phyloP scores from a whole-genome alignment of 2,329 filamentous ascomycete genomes.

The Paecilomyces niveus region DNA sequence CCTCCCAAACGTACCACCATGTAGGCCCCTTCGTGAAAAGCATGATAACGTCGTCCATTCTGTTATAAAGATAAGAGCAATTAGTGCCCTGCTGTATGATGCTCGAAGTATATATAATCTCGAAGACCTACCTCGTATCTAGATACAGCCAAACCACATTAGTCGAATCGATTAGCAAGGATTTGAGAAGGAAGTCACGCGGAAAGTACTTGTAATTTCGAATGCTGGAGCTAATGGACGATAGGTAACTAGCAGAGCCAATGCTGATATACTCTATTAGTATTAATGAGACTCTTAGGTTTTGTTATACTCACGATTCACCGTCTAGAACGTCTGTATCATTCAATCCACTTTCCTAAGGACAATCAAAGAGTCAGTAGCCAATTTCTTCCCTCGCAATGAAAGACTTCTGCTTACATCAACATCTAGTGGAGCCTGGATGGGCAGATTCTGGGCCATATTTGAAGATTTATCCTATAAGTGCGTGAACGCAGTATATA shows the following conservation, averaged over 20 bases:
- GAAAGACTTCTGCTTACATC: slow-evolving; percentile 3
- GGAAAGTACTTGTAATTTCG: slow-evolving; percentile 6
- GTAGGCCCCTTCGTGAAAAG: slow-evolving; percentile 16
- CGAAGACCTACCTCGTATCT: slow-evolving; percentile 6
- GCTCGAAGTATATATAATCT: neutral
- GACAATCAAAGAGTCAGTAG: neutral
- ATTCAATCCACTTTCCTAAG: neutral
- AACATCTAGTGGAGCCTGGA: slow-evolving; percentile 2
- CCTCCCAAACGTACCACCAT: slow-evolving; percentile 8
- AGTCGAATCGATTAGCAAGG: too few species aligned
- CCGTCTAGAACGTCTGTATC: neutral
- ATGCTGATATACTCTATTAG: neutral
- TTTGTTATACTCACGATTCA: neutral
- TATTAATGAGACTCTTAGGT: neutral
- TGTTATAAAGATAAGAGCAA: neutral
- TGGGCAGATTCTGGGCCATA: slow-evolving; percentile 4
- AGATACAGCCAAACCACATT: neutral
- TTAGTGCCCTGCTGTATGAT: neutral
- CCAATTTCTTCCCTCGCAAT: neutral
- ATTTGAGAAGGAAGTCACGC: too few species aligned
- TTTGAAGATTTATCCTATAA: neutral
- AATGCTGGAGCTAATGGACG: slow-evolving; percentile 6
- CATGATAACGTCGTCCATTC: slow-evolving; percentile 19
- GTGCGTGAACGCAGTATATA: neutral
- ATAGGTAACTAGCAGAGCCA: slow-evolving; percentile 5